Base-by-base conservation (phyloP, 2,329 filamentous ascomycete species). In the Fusarium dimerum region DNA sequence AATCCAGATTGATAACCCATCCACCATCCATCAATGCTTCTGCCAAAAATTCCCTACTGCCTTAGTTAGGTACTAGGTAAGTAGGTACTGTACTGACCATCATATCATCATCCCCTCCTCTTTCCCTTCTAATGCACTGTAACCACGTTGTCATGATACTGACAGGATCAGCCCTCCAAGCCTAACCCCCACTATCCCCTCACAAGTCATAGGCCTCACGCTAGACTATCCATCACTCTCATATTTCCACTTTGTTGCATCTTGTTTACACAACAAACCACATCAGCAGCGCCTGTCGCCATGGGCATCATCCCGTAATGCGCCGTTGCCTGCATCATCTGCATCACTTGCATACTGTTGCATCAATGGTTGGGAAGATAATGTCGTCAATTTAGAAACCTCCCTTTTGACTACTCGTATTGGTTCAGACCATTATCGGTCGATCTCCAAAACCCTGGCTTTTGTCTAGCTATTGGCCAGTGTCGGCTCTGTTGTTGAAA, bases 131-230 rank as follows among this genome's bases (percentile, higher is more conserved):
- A 39, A 42, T 20, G 45, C 51, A 48, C 41, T 57, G 55, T 30
- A 47, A 48, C 46, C 50, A 42, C 54, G 49, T 56, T 61, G 52
- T 53, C 57, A 61, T 63, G 60, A 64, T 60, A 29, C 50, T 36
- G 20, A 7, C 5, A 26, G 20, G 20, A 26, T 26, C 20, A 26
- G 20, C 20, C 20, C 20, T 26, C 20, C 20, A 26, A 7, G 20
- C 20, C 20, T 26, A 26, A 5, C 20, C 20, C 20, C 20, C 20
- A 7, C 20, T 26, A 26, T 26, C 20, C 20, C 20, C 20, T 26
- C 20, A 26, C 20, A 26, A 26, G 20, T 26, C 20, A 26, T 26
- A 26, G 20, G 20, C 20, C 20, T 26, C 20, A 26, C 20, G 20
- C 20, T 26, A 26, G n/a, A 26, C 20, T 7, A 26, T 26, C 20